A percentile compares a stretch with the other conserved stretches of the same genome.
Evolutionary conservation across 2,329 filamentous ascomycete genomes (phyloP).

Genomic region (Aphanocladium album): DNA sequence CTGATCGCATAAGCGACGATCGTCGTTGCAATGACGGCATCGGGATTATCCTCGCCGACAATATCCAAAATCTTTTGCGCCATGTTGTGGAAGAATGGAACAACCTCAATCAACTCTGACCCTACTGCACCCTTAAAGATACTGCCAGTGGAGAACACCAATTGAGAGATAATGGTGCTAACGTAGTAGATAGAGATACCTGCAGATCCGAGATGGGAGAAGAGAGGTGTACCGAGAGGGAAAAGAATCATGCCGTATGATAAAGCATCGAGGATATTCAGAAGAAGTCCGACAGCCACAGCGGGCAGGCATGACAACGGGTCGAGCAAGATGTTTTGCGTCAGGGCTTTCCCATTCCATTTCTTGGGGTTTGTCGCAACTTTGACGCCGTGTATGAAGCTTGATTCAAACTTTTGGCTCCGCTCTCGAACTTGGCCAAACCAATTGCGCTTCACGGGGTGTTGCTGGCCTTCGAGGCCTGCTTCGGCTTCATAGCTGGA

Average conservation of each 20-base stretch:
- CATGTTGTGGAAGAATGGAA: slow-evolving; percentile 99
- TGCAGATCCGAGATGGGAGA: slow-evolving; percentile 79
- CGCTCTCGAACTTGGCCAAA: slow-evolving; percentile 27
- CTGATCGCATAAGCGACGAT: slow-evolving; percentile 88
- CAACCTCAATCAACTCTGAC: slow-evolving; percentile 97
- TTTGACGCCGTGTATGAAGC: slow-evolving; percentile 25
- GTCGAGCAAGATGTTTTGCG: slow-evolving; percentile 57
- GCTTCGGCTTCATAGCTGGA: slow-evolving; percentile 25
- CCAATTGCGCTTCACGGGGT: slow-evolving; percentile 28
- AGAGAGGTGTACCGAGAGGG: slow-evolving; percentile 80
- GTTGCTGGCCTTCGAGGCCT: slow-evolving; percentile 50
- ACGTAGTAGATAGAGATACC: slow-evolving; percentile 99
- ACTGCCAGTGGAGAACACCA: slow-evolving; percentile 83
- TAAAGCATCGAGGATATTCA: slow-evolving; percentile 90
- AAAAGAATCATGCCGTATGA: slow-evolving; percentile 98
- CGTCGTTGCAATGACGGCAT: slow-evolving; percentile 88
- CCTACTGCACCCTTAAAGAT: slow-evolving; percentile 88
- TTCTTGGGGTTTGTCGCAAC: slow-evolving; percentile 56
- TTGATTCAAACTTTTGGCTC: slow-evolving; percentile 28
- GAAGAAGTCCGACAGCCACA: slow-evolving; percentile 78
- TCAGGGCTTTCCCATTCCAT: slow-evolving; percentile 66
- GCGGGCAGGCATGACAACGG: slow-evolving; percentile 73
- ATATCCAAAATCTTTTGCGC: slow-evolving; percentile 75
- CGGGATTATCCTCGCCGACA: slow-evolving; percentile 74
- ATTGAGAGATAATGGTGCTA: slow-evolving; percentile 89